Percentiles rank a stretch among this genome's conserved stretches.
These are phyloP conservation scores for Smallanthus sonchifolius DNA, from an alignment of 129 eudicot genomes.

Conservation along the genomic window DNA sequence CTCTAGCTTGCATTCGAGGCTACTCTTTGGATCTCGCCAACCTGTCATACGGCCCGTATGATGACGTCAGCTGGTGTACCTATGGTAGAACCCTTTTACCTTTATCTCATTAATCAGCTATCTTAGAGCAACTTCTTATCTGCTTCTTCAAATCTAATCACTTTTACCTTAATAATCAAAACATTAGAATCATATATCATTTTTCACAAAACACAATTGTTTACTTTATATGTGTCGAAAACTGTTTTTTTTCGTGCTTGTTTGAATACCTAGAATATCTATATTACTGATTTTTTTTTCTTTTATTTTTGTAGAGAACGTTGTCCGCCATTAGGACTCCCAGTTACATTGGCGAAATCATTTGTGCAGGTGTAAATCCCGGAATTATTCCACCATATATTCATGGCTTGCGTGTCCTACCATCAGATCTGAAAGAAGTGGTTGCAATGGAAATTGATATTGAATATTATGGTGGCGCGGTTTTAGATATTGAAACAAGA, in stretches of 20 bases:
- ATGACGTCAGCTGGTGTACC: too few species aligned
- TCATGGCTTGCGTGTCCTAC: conserved; percentile 79
- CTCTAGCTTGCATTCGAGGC: too few species aligned
- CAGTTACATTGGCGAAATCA: conserved; percentile 76
- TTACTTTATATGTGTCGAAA: background rate
- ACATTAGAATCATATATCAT: background rate
- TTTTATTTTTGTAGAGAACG: conserved; percentile 47
- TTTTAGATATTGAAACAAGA: conserved; percentile 75
- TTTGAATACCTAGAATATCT: background rate
- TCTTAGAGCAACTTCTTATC: background rate
- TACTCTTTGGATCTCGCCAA: too few species aligned
- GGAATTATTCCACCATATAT: conserved; percentile 88
- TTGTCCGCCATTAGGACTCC: conserved; percentile 70
- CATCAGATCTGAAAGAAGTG: conserved; percentile 78
- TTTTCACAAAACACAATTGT: background rate
- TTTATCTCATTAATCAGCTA: background rate
- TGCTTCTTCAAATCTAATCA: background rate
- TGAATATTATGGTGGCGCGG: conserved; percentile 72
- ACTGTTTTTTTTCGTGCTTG: background rate
- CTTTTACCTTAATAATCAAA: background rate
- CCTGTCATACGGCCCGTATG: too few species aligned
- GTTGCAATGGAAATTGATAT: conserved; percentile 84
- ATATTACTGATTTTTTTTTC: background rate
- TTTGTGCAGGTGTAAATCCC: conserved; percentile 60
- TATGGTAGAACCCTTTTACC: background rate